These are phyloP conservation scores for Dipteronia dyeriana DNA, from an alignment of 345 rosid genomes.

Conservation along the genomic window DNA sequence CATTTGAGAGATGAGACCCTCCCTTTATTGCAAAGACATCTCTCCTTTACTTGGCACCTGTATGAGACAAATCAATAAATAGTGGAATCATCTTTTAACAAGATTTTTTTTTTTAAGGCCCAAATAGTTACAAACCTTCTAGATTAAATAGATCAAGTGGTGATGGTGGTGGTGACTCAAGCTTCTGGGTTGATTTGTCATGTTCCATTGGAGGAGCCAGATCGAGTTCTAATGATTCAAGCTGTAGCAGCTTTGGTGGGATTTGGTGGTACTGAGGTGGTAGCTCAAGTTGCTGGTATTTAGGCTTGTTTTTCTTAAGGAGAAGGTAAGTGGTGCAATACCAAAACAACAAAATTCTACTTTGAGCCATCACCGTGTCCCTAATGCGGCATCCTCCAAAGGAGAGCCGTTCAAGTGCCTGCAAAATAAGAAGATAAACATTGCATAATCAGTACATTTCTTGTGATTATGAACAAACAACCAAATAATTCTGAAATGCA, in stretches of 20 bases:
- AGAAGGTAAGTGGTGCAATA: constrained; percentile 84
- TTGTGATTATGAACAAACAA: too few species aligned
- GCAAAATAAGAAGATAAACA: constrained; percentile 20
- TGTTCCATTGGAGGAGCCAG: constrained; percentile 30
- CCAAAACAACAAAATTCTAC: constrained; percentile 80
- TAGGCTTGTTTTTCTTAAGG: constrained; percentile 81
- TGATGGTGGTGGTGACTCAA: constrained; percentile 32
- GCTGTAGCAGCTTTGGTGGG: constrained; percentile 34
- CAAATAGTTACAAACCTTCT: constrained; percentile 87
- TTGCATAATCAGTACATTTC: too few species aligned
- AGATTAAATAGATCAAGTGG: constrained; percentile 68
- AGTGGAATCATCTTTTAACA: constrained; percentile 27
- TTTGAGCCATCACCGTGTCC: constrained; percentile 76
- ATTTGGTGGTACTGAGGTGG: constrained; percentile 35
- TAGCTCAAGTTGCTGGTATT: constrained; percentile 75
- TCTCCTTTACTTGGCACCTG: constrained; percentile 72
- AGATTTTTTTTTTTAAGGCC: constrained; percentile 28
- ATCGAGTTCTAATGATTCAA: constrained; percentile 45
- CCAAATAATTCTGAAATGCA: too few species aligned
- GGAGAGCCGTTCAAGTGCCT: constrained; percentile 86
- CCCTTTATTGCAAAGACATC: constrained; percentile 50
- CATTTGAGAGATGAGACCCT: constrained; percentile 22
- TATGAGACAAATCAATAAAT: constrained; percentile 54
- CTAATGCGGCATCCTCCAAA: constrained; percentile 65
- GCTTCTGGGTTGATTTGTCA: constrained; percentile 40